Conservation (phyloP, 1,139 yeast species). For the Suhomyces bolitotheri region DNA sequence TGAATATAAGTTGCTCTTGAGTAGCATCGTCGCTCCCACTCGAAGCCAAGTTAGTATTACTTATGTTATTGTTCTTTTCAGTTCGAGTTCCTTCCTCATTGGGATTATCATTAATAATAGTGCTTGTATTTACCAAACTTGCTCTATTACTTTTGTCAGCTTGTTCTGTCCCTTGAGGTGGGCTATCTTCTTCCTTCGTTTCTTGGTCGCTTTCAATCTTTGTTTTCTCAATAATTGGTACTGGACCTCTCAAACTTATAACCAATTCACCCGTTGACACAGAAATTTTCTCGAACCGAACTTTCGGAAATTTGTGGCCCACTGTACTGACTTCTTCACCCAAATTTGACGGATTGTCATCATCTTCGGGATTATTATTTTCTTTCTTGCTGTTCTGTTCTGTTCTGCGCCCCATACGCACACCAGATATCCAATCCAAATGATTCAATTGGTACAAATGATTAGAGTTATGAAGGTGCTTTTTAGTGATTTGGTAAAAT, state of each 20-base stretch:
- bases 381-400: conserved; percentile 32
- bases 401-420: conserved; percentile 65
- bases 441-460: conserved; percentile 55
- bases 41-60: background rate
- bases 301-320: conserved; percentile 87
- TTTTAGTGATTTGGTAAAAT: conserved; percentile 35
- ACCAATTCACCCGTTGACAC: conserved; percentile 82
- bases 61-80: conserved; percentile 4
- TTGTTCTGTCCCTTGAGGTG: conserved; percentile 2
- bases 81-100: conserved; percentile 5
- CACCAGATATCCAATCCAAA: conserved; percentile 92
- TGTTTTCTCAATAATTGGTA: conserved; percentile 32
- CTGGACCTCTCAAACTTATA: conserved; percentile 78
- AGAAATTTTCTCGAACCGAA: conserved; percentile 81
- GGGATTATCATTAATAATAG: conserved; percentile 5
- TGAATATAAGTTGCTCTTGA: conserved; percentile 58
- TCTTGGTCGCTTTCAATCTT: conserved; percentile 6
- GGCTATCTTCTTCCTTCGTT: conserved; percentile 6
- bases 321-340: conserved; percentile 91
- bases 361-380: conserved; percentile 26
- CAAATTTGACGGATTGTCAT: conserved; percentile 62
- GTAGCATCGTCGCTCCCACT: conserved; percentile 11
- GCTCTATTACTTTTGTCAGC: conserved; percentile 5
- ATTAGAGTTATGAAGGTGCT: conserved; percentile 27
- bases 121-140: conserved; percentile 7